Conservation (phyloP, 2,329 filamentous ascomycete species). For the Acrocalymma vagum region DNA sequence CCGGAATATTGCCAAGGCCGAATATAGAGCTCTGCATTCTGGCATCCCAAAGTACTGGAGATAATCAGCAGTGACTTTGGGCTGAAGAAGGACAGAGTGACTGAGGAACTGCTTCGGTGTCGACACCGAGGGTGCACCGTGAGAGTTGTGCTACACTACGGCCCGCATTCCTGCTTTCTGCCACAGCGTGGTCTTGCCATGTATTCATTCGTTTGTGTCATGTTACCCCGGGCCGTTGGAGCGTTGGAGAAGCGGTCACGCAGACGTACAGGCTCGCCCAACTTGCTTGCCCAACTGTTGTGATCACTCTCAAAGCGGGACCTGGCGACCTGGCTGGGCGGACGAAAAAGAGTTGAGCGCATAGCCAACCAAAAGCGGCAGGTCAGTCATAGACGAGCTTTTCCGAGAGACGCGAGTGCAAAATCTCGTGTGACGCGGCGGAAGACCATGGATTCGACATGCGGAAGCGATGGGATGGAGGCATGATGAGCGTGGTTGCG, state of each 20-base stretch:
- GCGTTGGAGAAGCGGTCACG: conserved; percentile 19
- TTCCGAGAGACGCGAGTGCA: conserved; percentile 32
- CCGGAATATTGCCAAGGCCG: conserved; percentile 41
- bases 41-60: conserved; percentile 23
- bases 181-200: conserved; percentile 24
- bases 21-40: conserved; percentile 30
- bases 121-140: conserved; percentile 27
- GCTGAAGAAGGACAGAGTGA: too few species aligned
- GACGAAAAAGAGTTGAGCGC: conserved; percentile 31
- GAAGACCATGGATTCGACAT: conserved; percentile 37
- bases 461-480: conserved; percentile 39
- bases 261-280: conserved; percentile 29
- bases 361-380: conserved; percentile 39
- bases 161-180: too few species aligned
- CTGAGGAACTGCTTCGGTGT: conserved; percentile 24
- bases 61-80: conserved; percentile 29
- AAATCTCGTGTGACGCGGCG: conserved; percentile 37
- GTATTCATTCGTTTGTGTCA: conserved; percentile 32
- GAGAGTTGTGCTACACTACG: conserved; percentile 30
- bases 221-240: conserved; percentile 27
- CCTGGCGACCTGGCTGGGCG: conserved; percentile 29
- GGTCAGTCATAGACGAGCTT: conserved; percentile 34
- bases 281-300: conserved; percentile 32
- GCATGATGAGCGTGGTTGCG: conserved; percentile 30
- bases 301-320: conserved; percentile 44